Percentiles rank a stretch among this genome's conserved stretches.
phyloP scores from a whole-genome alignment of 805 yeast genomes.

The Metahyphopichia silvanorum region DNA sequence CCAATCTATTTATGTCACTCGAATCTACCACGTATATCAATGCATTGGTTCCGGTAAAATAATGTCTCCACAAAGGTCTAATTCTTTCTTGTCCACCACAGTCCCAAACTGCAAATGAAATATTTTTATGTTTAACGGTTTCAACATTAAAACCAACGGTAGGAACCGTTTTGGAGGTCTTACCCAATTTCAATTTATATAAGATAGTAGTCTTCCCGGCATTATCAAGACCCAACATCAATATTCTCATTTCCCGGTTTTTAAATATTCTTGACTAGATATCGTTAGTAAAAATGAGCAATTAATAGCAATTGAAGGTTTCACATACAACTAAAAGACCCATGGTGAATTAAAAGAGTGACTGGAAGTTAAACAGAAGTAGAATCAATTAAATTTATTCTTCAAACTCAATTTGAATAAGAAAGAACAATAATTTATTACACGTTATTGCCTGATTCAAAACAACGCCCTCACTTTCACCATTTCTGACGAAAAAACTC shows the following conservation, averaged over 20 bases:
- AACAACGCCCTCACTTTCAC: too few relatives aligned
- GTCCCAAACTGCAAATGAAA: constrained; percentile 87
- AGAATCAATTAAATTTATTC: not conserved
- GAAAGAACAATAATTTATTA: too few relatives aligned
- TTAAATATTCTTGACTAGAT: constrained; percentile 37
- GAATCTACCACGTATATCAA: constrained; percentile 88
- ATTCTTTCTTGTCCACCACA: constrained; percentile 95
- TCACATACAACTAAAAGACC: constrained; percentile 19
- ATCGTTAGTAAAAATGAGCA: not conserved
- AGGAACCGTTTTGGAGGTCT: constrained; percentile 75
- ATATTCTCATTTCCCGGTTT: constrained; percentile 95
- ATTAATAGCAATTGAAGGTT: not conserved
- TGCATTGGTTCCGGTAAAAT: constrained; percentile 90
- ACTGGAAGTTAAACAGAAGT: not conserved
- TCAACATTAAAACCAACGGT: constrained; percentile 94
- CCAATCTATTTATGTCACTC: constrained; percentile 66
- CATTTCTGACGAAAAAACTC: too few relatives aligned
- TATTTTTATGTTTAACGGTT: constrained; percentile 76
- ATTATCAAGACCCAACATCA: constrained; percentile 90
- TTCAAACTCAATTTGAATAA: too few relatives aligned
- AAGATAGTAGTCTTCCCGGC: constrained; percentile 91
- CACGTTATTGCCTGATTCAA: too few relatives aligned
- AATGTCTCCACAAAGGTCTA: constrained; percentile 93
- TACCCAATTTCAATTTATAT: constrained; percentile 78
- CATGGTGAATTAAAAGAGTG: constrained; percentile 11